Evolutionary conservation across 352 stramenopile genomes (phyloP), one percentile per base, ranked within the genome.

Genomic region (Thraustochytrium sp.): DNA sequence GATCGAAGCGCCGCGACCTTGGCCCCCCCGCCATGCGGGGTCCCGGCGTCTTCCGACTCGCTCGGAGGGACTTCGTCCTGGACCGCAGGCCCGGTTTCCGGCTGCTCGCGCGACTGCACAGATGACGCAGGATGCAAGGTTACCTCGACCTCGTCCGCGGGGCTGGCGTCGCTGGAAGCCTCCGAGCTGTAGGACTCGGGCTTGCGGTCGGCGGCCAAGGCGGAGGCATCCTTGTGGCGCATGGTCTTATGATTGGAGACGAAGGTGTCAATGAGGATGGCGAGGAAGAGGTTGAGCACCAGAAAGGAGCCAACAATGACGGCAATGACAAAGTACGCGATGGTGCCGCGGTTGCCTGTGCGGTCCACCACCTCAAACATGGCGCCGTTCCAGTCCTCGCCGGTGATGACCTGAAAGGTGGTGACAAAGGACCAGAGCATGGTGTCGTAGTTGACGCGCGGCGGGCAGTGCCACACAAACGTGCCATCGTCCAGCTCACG

Each of bases 371-470:
- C 55, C n/a, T 82, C 49, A 18, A 75, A 92, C 3, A 86, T 91
- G 82, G 94, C 89, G 42, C 64, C 88, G 53, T 94, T 94, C 90
- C 90, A 96, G 72, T 95, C 93, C 48, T 96, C 92, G 3, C 90
- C 89, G n/a, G 92, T 93, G 74, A 96, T 94, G 44, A 96, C 88
- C 85, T 95, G 91, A 62, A 96, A 95, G 0, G 94, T 92, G 0
- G 92, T 94, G 31, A 94, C 80, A 40, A 82, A 80, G 9, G 90
- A 88, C 90, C 91, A 93, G 1, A 94, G 74, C 2, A 96, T 55
- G 1, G 89, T 92, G 40, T 96, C 92, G 55, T 94, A 96, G 74
- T 95, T 95, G 82, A 88, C 91, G 11, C 72, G 49, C 18, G 49
- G 36, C 9, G 72, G 72, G 55, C 72, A 82, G 38, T 72, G 42